Percentiles rank a stretch among this genome's conserved stretches.
Evolutionary conservation across 1,139 yeast genomes (phyloP).

Genomic region (Lodderomyces orthopsilosis): DNA sequence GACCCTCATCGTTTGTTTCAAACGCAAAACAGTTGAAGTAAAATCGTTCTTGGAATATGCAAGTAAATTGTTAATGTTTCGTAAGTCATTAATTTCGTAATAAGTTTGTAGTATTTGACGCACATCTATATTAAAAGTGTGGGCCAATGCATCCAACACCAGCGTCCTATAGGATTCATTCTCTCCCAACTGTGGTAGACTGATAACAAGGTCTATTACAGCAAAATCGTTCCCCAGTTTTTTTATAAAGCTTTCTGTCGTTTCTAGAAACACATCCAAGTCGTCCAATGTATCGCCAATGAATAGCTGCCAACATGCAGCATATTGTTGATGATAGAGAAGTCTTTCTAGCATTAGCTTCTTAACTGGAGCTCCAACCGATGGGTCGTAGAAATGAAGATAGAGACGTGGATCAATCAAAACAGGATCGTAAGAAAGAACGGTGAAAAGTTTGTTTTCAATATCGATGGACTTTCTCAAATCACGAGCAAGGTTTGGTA

Average conservation of each 20-base stretch:
- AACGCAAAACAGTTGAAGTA: conserved; percentile 4
- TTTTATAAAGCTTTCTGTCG: conserved; percentile 1
- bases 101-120: conserved; percentile 3
- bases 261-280: conserved; percentile 35
- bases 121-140: conserved; percentile 3
- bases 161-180: conserved; percentile 7
- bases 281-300: conserved; percentile 32
- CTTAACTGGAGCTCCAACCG: conserved; percentile 21
- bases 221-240: conserved; percentile 8
- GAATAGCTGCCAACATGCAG: conserved; percentile 30
- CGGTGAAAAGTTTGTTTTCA: conserved; percentile 27
- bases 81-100: conserved; percentile 3
- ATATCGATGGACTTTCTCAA: conserved; percentile 22
- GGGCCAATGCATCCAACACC: conserved; percentile 9
- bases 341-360: conserved; percentile 26
- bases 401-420: conserved; percentile 31
- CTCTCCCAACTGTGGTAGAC: conserved; percentile 10
- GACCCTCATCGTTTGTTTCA: conserved; percentile 7
- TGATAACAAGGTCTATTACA: conserved; percentile 11
- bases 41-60: conserved; percentile 1
- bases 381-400: conserved; percentile 18
- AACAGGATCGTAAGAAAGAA: conserved; percentile 34
- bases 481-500: conserved; percentile 15
- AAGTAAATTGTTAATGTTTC: conserved; percentile 3
- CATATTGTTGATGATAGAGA: conserved; percentile 30